Evolutionary conservation across 2,329 filamentous ascomycete species (phyloP), one percentile per base, ranked within the genome.

Genomic region (Calonectria multiphialidica): DNA sequence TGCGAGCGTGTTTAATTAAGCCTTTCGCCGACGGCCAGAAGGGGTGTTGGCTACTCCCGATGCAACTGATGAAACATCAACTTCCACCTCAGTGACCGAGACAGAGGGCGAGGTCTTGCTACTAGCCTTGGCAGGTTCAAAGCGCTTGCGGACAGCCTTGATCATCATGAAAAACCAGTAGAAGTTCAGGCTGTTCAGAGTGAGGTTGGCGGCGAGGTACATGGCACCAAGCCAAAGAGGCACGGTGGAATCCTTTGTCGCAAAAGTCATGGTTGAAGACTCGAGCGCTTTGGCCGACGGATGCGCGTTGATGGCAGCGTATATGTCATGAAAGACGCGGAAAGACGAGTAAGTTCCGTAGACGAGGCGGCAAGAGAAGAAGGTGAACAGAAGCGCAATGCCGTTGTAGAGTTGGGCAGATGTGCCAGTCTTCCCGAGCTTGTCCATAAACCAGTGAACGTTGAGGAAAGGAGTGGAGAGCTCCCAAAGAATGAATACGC

Each of bases 111-210:
- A 42, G 81, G 80, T 25, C 44, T 84, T 80, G 30, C 73, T 72
- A 13, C 59, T 77, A 9, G 80, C 76, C 74, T 84, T 81, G 30
- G 84, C 80, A 5, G 93, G 83, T 72, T 91, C 88, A 80, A 97
- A 97, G 30, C 94, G 89, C 86, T 94, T 95, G 72, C 92, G 88
- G 15, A 97, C 91, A 10, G 94, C 94, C 72, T 91, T 88, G 74
- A 97, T 92, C 95, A 97, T 97, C 89, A 95, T 95, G 80, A 91
- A 88, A 81, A 96, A 97, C 95, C 95, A 97, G 84, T 93, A 94
- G 79, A 94, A 92, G 84, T 97, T 97, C 65, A 97, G 86, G 15
- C 89, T 87, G 80, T 95, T 96, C 30, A 97, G 88, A 0, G 90
- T 89, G 23, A 94, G 66, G 82, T 97, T 97, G 80, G 90, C 92